A percentile compares a stretch with the other conserved stretches of the same genome.
Conservation (phyloP, 768 basidiomycete genomes). For the Rhodotorula taiwanensis region DNA sequence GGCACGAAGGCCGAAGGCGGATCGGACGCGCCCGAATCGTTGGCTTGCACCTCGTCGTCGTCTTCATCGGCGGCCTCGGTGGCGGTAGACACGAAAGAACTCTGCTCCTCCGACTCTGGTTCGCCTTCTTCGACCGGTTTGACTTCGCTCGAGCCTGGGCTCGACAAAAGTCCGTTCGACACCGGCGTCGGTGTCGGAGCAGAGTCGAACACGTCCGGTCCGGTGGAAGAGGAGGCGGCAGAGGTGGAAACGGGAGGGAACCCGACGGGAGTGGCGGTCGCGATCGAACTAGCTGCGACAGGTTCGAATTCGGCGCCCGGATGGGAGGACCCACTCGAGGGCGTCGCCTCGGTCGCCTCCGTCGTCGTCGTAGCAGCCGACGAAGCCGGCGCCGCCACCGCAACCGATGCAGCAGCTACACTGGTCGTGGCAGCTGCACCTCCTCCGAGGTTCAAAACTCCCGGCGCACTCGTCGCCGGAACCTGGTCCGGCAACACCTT, state of each 20-base stretch:
- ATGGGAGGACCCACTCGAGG: neutral
- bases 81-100: neutral
- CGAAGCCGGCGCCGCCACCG: neutral
- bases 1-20: constrained; percentile 28
- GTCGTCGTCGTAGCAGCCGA: neutral
- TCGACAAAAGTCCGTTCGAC: too few relatives aligned
- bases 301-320: neutral
- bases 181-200: too few relatives aligned
- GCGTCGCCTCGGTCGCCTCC: neutral
- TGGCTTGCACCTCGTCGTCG: too few relatives aligned
- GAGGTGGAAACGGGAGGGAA: neutral
- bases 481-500: constrained; percentile 34
- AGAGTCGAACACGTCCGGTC: too few relatives aligned
- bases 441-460: constrained; percentile 17
- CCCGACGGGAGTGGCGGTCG: neutral
- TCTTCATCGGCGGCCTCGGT: neutral
- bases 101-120: too few relatives aligned
- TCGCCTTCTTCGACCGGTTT: too few relatives aligned
- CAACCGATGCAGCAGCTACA: neutral
- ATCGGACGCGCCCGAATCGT: constrained; percentile 14
- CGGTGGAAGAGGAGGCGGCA: neutral
- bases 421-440: neutral
- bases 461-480: constrained; percentile 12
- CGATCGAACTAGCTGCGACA: neutral
- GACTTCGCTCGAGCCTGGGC: too few relatives aligned